Base-by-base conservation (phyloP, 2,329 filamentous ascomycete genomes). In the Scopulariopsis brevicaulis region DNA sequence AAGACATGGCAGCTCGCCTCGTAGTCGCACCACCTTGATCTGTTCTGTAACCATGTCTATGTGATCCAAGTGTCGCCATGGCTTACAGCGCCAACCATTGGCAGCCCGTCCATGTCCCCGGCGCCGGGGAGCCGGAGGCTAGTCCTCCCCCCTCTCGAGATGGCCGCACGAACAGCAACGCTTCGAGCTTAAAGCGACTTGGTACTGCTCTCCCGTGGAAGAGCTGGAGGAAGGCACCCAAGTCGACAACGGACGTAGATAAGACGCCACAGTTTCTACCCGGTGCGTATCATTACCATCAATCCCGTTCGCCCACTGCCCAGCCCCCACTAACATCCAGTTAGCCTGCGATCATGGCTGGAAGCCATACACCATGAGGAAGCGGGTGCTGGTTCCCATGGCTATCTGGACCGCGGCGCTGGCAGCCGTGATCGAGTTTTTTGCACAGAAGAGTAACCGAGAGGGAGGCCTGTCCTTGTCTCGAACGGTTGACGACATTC, bases 391-490 rank as follows among this genome's bases (percentile, higher is more conserved):
- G 0, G 55, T 66, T 0, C 60, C 62, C 1, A 63, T 81, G 0
- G 67, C 73, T 0, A 15, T 69, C 0, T 56, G 71, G 0, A 75
- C 74, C 0, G 56, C 76, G 35, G 58, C 65, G 0, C 60, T 83
- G 0, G 76, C 79, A 0, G 64, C 67, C 0, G 59, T 73, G 0
- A 65, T 84, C 0, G 78, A 82, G 58, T 62, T 72, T 0, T 63
- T 83, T 0, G 71, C 77, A 0, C 65, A 69, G 1, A 67, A 64
- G 0, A 79, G 74, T 56, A 60, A 70, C 8, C 54, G 63, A 0
- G 58, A 77, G 14, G 71, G 75, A 0, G 82, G 79, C 0, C 60
- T 78, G 0, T 68, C 68, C 0, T 60, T 75, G 0, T 68, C 69
- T 0, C 48, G 61, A 0, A 60, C 66, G 0, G 48, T 60, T 0